These are phyloP conservation scores for Scheffersomyces stambukii DNA, from an alignment of 1,139 yeast genomes.

Conservation along the genomic window DNA sequence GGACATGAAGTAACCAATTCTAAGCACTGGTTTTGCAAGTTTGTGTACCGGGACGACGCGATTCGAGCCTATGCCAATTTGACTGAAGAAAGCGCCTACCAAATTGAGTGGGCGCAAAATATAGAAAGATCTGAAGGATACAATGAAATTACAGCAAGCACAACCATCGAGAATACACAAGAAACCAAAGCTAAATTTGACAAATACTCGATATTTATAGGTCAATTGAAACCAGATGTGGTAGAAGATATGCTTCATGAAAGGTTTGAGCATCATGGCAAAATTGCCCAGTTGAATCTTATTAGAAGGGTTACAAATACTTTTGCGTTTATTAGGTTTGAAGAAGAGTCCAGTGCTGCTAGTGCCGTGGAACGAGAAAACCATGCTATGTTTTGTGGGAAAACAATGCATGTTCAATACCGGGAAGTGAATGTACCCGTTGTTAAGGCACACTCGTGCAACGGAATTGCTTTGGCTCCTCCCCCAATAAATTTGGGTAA, in stretches of 20 bases:
- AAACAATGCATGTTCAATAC: slow-evolving; percentile 81
- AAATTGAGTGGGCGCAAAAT: slow-evolving; percentile 84
- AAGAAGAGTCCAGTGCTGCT: slow-evolving; percentile 70
- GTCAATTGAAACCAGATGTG: slow-evolving; percentile 57
- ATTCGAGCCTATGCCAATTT: slow-evolving; percentile 77
- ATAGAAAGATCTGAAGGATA: slow-evolving; percentile 32
- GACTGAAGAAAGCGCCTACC: slow-evolving; percentile 49
- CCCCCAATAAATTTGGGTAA: slow-evolving; percentile 64
- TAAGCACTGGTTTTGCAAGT: slow-evolving; percentile 74
- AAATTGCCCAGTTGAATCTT: slow-evolving; percentile 50
- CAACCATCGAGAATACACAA: no score
- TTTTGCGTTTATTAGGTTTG: slow-evolving; percentile 70
- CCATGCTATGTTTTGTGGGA: slow-evolving; percentile 67
- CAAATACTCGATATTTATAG: slow-evolving; percentile 69
- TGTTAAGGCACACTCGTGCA: slow-evolving; percentile 3
- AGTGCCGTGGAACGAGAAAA: slow-evolving; percentile 79
- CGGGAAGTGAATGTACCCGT: slow-evolving; percentile 47
- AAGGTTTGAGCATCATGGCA: slow-evolving; percentile 68
- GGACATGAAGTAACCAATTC: slow-evolving; percentile 1
- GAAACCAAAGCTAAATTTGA: slow-evolving; percentile 41
- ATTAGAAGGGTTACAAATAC: slow-evolving; percentile 46
- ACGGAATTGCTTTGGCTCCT: slow-evolving; percentile 57
- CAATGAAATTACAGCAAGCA: slow-evolving; percentile 6
- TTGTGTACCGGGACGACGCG: slow-evolving; percentile 86
- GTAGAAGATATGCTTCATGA: slow-evolving; percentile 50